phyloP scores from a whole-genome alignment of 2,329 filamentous ascomycete genomes.

The Apiospora malaysiana region DNA sequence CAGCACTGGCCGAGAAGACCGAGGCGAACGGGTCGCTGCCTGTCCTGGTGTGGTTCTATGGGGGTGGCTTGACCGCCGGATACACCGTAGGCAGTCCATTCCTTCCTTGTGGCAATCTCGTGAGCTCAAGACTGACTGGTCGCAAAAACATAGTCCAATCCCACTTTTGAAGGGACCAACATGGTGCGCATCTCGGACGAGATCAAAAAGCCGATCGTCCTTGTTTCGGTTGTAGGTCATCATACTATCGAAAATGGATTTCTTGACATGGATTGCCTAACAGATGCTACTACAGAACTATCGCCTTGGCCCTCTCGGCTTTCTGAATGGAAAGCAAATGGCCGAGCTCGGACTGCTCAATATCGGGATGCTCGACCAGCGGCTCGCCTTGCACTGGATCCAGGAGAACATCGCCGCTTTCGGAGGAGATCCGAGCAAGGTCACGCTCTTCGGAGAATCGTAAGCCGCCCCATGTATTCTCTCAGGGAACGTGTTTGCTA shows the following conservation, averaged over 20 bases:
- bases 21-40: constrained; percentile 31
- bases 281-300: constrained; percentile 46
- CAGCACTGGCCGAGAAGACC: background rate
- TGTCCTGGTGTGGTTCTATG: constrained; percentile 44
- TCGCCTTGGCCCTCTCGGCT: constrained; percentile 44
- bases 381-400: constrained; percentile 57
- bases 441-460: constrained; percentile 60
- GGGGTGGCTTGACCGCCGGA: constrained; percentile 27
- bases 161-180: constrained; percentile 3
- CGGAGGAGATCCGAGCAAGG: constrained; percentile 52
- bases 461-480: constrained; percentile 15
- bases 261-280: constrained; percentile 37
- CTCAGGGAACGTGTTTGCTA: too few species aligned
- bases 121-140: background rate
- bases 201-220: background rate
- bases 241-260: background rate
- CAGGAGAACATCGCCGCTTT: constrained; percentile 57
- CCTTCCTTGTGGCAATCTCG: background rate
- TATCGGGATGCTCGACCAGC: constrained; percentile 56
- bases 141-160: background rate
- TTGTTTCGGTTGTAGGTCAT: background rate
- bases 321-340: constrained; percentile 35
- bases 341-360: constrained; percentile 48
- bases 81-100: too few species aligned
- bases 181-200: background rate